Percentiles rank a stretch among this genome's conserved stretches.
Evolutionary conservation across 1,139 yeast species (phyloP).

Genomic region (Pichia sp.): DNA sequence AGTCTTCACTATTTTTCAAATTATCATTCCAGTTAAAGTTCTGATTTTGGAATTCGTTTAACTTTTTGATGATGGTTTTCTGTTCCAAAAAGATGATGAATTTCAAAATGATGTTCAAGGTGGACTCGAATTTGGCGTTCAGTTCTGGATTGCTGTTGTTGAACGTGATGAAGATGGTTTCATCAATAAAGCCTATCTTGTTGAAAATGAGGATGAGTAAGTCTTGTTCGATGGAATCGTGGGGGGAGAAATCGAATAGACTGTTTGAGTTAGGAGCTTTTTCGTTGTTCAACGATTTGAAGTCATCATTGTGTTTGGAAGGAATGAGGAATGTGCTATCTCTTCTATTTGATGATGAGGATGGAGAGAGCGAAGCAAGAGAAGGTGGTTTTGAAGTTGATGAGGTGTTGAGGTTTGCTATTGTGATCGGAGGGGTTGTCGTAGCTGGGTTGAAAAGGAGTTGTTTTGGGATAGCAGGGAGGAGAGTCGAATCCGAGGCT

Average conservation of each 20-base stretch:
- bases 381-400: too few relatives aligned
- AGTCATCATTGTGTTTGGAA: not conserved
- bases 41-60: constrained; percentile 3
- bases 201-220: constrained; percentile 5
- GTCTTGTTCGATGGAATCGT: constrained; percentile 11
- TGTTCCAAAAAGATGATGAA: constrained; percentile 14
- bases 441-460: not conserved
- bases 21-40: too few relatives aligned
- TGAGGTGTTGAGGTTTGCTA: too few relatives aligned
- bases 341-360: not conserved
- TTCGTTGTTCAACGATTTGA: too few relatives aligned
- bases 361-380: constrained; percentile 7
- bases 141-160: too few relatives aligned
- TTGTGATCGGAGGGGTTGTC: not conserved
- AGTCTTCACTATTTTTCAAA: constrained; percentile 5
- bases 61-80: not conserved
- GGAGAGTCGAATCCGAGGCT: not conserved
- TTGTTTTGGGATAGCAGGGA: constrained; percentile 9
- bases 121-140: not conserved
- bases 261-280: not conserved
- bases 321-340: not conserved
- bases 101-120: constrained; percentile 2
- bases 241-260: not conserved
- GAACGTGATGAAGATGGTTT: too few relatives aligned
- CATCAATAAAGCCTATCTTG: constrained; percentile 8